Evolutionary conservation across 2,329 filamentous ascomycete genomes (phyloP), one percentile per base, ranked within the genome.

Genomic region (Claviceps sp.): DNA sequence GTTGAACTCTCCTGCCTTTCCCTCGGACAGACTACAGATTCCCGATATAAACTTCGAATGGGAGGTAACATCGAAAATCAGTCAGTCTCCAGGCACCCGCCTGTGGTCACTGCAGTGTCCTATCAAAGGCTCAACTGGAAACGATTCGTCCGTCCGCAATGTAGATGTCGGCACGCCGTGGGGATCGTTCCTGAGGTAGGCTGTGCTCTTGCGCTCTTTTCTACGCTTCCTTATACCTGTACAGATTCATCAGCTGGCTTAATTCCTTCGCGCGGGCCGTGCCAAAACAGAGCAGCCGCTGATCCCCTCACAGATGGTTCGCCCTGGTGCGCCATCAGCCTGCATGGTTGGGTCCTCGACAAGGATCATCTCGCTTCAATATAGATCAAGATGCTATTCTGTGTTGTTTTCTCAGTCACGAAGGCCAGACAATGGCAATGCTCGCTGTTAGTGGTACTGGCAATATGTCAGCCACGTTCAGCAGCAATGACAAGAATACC

Each of bases 321-420:
- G 81, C 87, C 7, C 69, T 95, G 13, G 82, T 94, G 5, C 81
- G 89, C 18, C 72, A 87, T 3, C 93, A 84, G 81, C 78, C 77
- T 37, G 85, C 89, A 1, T 97, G 91, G 91, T 71, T 95, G 11
- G 88, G 85, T 7, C 91, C 91, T n/a, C 75, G 89, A 41, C 90
- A 96, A 64, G 90, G 90, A 13, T 81, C 78, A 55, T 67, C 71
- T 3, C 70, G 70, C 0, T 85, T 95, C 52, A 69, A 71, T 4
- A 71, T 90, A 4, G 84, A 89, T 55, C 87, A 89, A 59, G 87
- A 94, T 60, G 88, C 82, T 1, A 68, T 96, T 2, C 63, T 95
- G 18, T 82, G 84, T 54, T 87, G 87, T 0, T 95, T 96, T 59
- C 70, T 95, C 22, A 83, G 81, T 24, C 65, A 72, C 0, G 73